Conservation (phyloP, 2,329 filamentous ascomycete species). For the Huntiella omanensis region DNA sequence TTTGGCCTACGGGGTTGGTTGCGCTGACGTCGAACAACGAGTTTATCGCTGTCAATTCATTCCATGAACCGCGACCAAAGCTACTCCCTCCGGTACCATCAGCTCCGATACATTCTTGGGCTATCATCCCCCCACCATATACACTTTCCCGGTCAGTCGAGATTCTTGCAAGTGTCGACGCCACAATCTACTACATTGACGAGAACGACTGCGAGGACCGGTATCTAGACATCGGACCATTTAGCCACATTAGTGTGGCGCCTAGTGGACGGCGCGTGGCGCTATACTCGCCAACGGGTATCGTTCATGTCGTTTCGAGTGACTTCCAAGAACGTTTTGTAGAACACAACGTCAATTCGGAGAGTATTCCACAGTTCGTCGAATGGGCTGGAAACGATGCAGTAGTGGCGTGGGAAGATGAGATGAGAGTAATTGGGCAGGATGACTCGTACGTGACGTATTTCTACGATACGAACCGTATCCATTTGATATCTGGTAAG, state of each 20-base stretch:
- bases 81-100: constrained; percentile 58
- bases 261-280: constrained; percentile 79
- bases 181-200: constrained; percentile 75
- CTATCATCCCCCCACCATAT: constrained; percentile 68
- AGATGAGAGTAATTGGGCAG: constrained; percentile 82
- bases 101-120: constrained; percentile 72
- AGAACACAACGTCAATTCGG: constrained; percentile 76
- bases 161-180: constrained; percentile 65
- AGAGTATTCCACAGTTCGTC: constrained; percentile 68
- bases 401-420: constrained; percentile 92
- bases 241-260: constrained; percentile 76
- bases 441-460: constrained; percentile 58
- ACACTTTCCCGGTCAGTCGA: constrained; percentile 88
- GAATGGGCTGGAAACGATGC: constrained; percentile 96
- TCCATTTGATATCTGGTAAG: constrained; percentile 71
- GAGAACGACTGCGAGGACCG: constrained; percentile 80
- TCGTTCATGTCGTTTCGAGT: constrained; percentile 80
- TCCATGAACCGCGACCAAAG: constrained; percentile 77
- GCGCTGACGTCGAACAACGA: constrained; percentile 78
- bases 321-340: constrained; percentile 87
- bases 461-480: constrained; percentile 75
- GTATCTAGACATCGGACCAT: constrained; percentile 78
- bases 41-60: constrained; percentile 70
- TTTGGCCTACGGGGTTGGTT: constrained; percentile 50
- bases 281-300: constrained; percentile 69